Base-by-base conservation (phyloP, 2,329 filamentous ascomycete genomes). In the Ophiostoma montium region DNA sequence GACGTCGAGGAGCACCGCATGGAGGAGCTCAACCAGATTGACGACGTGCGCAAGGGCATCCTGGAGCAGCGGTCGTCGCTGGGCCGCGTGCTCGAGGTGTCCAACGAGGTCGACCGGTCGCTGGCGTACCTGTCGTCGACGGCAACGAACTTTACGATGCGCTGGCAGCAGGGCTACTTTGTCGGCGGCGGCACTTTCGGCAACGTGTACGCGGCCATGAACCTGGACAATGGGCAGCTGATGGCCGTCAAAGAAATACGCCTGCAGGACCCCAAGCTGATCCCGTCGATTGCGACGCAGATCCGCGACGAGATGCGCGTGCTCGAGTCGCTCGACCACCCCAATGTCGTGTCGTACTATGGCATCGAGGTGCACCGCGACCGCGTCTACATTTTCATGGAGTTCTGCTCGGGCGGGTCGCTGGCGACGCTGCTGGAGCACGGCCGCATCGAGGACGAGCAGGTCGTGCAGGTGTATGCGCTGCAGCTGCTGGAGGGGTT, bases 301-400 rank as follows among this genome's bases (percentile, higher is more conserved):
- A 96, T 98, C 62, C 81, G 84, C 54, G 92, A 98, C 60, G 92
- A 98, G 64, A 96, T 98, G 89, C 84, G 84, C 47, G 90, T 98
- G 5, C 70, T 98, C 45, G 90, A 96, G 65, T 84, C 95, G 1
- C 75, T 98, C 42, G 89, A 98, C 60, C 92, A 98, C 62, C 92
- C 92, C 19, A 98, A 98, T 62, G 86, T 98, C 53, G 94, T 98
- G 19, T 90, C 88, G 10, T 98, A 98, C 66, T 92, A 92, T 61
- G 92, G 92, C 51, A 96, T 98, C 60, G 92, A 98, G 65, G 92
- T 95, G 3, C 92, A 98, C 66, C 80, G 92, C 54, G 92, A 98
- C 71, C 92, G 95, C 62, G 92, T 98, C n/a, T 98, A 96, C 66
- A 95, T 98, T 57, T 98, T 98, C 63, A 98, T 98, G 92, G 92